phyloP scores from a whole-genome alignment of 768 basidiomycete genomes.

The Auricularia cornea region DNA sequence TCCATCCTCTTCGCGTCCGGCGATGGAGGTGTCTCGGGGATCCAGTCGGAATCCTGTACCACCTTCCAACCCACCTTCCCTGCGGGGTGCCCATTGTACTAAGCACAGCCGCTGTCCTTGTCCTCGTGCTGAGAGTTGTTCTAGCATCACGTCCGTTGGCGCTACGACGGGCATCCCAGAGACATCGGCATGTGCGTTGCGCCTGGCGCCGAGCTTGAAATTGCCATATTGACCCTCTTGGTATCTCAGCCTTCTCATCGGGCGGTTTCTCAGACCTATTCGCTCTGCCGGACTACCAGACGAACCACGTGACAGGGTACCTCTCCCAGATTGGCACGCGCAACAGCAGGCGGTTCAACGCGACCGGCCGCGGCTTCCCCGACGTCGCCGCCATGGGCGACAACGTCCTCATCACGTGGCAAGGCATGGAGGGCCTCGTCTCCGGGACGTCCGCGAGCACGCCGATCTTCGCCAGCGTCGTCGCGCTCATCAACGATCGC shows the following conservation, averaged over 20 bases:
- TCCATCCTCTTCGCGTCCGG: conserved; percentile 14
- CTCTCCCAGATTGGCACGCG: conserved; percentile 18
- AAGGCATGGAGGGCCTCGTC: conserved; percentile 34
- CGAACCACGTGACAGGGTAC: conserved; percentile 9
- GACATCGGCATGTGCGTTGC: conserved; percentile 1
- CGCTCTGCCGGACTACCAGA: conserved; percentile 6
- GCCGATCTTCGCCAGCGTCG: conserved; percentile 26
- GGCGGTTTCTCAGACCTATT: conserved; percentile 13
- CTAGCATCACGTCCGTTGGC: neutral
- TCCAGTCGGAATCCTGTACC: conserved; percentile 6
- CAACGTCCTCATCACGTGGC: conserved; percentile 13
- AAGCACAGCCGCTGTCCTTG: neutral
- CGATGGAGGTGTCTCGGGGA: conserved; percentile 12
- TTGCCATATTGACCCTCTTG: neutral
- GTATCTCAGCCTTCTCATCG: conserved; percentile 11
- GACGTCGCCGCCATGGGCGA: conserved; percentile 14
- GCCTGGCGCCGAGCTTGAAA: conserved; percentile 2
- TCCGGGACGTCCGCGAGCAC: conserved; percentile 27
- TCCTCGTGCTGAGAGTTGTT: too few species aligned
- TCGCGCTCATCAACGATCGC: conserved; percentile 27
- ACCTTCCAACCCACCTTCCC: conserved; percentile 13
- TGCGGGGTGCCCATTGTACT: conserved; percentile 12
- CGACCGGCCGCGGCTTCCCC: conserved; percentile 13
- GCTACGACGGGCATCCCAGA: neutral
- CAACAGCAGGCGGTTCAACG: conserved; percentile 18